Conservation (phyloP, 495 filamentous ascomycete genomes). For the Staphylotrichum tortipilum region DNA sequence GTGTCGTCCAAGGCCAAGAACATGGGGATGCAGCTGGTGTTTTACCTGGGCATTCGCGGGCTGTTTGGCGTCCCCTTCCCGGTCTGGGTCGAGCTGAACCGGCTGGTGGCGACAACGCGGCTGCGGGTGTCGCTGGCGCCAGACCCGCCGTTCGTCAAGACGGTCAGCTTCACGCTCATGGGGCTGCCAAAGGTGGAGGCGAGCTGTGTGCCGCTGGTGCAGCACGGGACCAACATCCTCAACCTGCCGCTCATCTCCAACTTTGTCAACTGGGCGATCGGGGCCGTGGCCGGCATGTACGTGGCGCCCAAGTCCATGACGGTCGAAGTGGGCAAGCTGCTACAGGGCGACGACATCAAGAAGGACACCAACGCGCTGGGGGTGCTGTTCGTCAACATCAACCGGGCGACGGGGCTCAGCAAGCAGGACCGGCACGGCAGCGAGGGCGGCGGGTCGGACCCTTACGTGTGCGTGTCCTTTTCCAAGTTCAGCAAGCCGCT, state of each 20-base stretch:
- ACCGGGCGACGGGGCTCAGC: conserved; percentile 75
- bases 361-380: conserved; percentile 82
- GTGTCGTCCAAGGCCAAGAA: conserved; percentile 76
- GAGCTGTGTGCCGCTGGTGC: conserved; percentile 84
- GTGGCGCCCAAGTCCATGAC: conserved; percentile 95
- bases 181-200: conserved; percentile 82
- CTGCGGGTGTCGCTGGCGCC: conserved; percentile 77
- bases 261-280: conserved; percentile 95
- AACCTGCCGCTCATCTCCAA: conserved; percentile 90
- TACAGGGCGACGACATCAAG: conserved; percentile 80
- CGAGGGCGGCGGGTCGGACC: conserved; percentile 83
- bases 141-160: conserved; percentile 83
- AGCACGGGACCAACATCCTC: conserved; percentile 80
- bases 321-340: conserved; percentile 80
- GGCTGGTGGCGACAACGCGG: conserved; percentile 78
- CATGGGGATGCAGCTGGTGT: conserved; percentile 91
- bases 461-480: conserved; percentile 68
- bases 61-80: conserved; percentile 83
- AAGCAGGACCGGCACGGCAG: conserved; percentile 84
- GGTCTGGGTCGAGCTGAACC: conserved; percentile 79
- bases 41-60: conserved; percentile 80
- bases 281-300: conserved; percentile 76
- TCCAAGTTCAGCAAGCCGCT: conserved; percentile 93
- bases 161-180: conserved; percentile 87
- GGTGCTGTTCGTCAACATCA: conserved; percentile 83